A percentile compares a stretch with the other conserved stretches of the same genome.
Conservation (phyloP, 768 basidiomycete species). For the Hericium coralloides region DNA sequence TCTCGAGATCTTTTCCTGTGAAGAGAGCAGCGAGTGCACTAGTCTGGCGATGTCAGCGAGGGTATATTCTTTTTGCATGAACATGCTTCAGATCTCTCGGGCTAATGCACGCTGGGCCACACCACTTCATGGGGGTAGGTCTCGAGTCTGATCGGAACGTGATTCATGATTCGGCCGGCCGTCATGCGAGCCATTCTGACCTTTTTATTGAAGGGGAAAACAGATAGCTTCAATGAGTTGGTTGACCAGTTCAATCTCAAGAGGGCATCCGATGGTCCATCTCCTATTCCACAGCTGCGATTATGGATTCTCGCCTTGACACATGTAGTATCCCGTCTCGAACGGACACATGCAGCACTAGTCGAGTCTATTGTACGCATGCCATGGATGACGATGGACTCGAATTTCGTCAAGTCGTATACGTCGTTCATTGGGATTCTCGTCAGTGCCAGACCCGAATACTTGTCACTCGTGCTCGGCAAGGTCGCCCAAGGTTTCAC, state of each 20-base stretch:
- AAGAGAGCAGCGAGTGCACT: too few relatives aligned
- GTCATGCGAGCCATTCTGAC: slow-evolving; percentile 5
- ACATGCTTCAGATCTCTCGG: too few relatives aligned
- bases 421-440: slow-evolving; percentile 87
- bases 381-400: slow-evolving; percentile 92
- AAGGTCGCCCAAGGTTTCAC: slow-evolving; percentile 83
- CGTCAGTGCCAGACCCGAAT: slow-evolving; percentile 86
- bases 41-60: too few relatives aligned
- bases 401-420: slow-evolving; percentile 78
- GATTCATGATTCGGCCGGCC: neutral
- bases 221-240: slow-evolving; percentile 79
- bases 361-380: slow-evolving; percentile 81
- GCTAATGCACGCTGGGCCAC: neutral
- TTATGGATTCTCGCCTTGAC: slow-evolving; percentile 82
- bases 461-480: slow-evolving; percentile 73
- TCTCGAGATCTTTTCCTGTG: neutral
- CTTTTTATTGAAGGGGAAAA: slow-evolving; percentile 45
- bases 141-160: too few relatives aligned
- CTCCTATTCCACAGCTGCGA: slow-evolving; percentile 48
- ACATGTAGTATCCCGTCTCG: slow-evolving; percentile 87
- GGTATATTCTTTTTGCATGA: too few relatives aligned
- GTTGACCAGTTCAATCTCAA: slow-evolving; percentile 74
- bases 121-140: neutral
- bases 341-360: slow-evolving; percentile 67
- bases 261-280: slow-evolving; percentile 24